Evolutionary conservation across 2,329 filamentous ascomycete species (phyloP), one percentile per base, ranked within the genome.

Genomic region (Colletotrichum somersetense): DNA sequence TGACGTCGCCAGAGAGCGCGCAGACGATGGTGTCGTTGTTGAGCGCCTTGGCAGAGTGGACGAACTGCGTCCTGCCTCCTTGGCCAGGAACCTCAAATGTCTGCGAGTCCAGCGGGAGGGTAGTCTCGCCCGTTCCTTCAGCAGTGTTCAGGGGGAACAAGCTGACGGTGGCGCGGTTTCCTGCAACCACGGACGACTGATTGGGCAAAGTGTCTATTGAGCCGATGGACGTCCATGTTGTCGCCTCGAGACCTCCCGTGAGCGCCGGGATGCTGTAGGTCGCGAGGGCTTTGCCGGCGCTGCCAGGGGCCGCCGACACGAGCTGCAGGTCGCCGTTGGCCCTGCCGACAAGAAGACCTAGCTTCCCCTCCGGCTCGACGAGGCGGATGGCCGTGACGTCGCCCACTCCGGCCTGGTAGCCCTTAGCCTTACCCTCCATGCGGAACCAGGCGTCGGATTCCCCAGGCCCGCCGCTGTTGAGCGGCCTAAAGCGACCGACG

Each of bases 301-400:
- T 79, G 44, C 80, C 77, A 0, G 79, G 75, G 33, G 79, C 79
- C 10, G 80, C 80, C 3, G 84, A 85, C 8, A 87, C 72, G 2
- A 89, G 75, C 10, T 83, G 79, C 6, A 89, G 75, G 23, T 85
- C 79, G 1, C 88, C 87, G 73, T 85, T 87, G 0, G 87, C 85
- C 44, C 87, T 81, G 5, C 86, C 87, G 0, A 85, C 83, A 2
- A 88, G 75, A 1, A 87, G 74, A 2, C 82, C 79, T 20, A 82
- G 75, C 20, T 70, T 66, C 3, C 73, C 76, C 4, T 76, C 66
- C 5, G 79, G 75, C 48, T 84, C 81, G 5, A 88, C 75, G 26
- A 89, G 79, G 0, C 82, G 81, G 1, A 89, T 75, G 3, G 85
- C 81, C 1, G 83, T 88, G 7, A 88, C 81, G 66, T 89, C 88